Base-by-base conservation (phyloP, 2,329 filamentous ascomycete species). In the Aspergillus neoniger region DNA sequence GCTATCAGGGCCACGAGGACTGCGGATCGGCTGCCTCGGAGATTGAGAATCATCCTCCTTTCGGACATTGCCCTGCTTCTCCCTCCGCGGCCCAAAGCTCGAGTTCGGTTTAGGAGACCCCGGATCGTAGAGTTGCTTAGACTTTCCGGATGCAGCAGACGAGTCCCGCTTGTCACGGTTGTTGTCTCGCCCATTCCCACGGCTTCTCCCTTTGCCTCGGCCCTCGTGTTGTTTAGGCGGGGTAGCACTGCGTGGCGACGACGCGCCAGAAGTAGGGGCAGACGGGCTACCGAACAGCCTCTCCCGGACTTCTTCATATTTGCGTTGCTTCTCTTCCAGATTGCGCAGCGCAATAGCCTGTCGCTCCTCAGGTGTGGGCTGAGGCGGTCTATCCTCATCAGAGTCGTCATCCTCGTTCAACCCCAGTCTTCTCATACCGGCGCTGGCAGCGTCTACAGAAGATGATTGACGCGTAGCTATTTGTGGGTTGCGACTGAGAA, bases 251-350 rank as follows among this genome's bases (percentile, higher is more conserved):
- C 86, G 86, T 0, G 88, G 86, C 4, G 86, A 86, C 4, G 87
- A 88, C 7, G 82, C 81, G 1, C 87, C 85, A 0, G 88, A 80
- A 4, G 68, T 74, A 17, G 71, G 73, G 7, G 70, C 73, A 5
- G 71, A 70, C 5, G 72, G 70, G 21, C 85, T 86, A 19, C 92
- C 92, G 75, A 97, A 94, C 58, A 97, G 88, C 73, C 92, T 90
- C 69, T 94, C 91, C 30, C 94, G 85, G 5, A 88, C 91, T 79
- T 96, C 92, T 63, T 96, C 91, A 74, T 97, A 97, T 62, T 90
- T 90, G 59, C 88, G 88, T 79, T 96, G 91, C 80, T 95, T 96
- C 79, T 96, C 92, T 72, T 96, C 92, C 9, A 88, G 85, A 68
- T 96, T 91, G 52, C 85, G 84, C 73, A 92, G 87, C 56, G 93